Conservation (phyloP, 2,329 filamentous ascomycete genomes). For the Ophiosphaerella korrae region DNA sequence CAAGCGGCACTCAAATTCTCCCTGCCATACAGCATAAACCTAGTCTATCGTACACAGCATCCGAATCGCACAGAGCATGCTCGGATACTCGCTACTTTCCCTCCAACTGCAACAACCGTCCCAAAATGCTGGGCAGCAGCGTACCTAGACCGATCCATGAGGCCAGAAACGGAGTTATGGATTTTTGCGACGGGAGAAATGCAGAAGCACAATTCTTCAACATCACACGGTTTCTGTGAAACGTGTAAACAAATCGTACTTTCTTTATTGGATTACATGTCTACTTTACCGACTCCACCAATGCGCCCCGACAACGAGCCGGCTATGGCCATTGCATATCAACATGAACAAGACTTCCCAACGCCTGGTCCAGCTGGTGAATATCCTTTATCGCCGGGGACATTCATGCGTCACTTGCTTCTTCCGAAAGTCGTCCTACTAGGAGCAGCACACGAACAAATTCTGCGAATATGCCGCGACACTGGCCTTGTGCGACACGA, state of each 20-base stretch:
- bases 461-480: conserved; percentile 29
- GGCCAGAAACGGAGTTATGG: conserved; percentile 69
- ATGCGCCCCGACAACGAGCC: conserved; percentile 31
- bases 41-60: conserved; percentile 69
- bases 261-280: conserved; percentile 34
- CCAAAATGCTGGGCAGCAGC: conserved; percentile 59
- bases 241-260: conserved; percentile 39
- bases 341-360: conserved; percentile 35
- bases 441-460: conserved; percentile 49
- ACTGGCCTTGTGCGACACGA: conserved; percentile 32
- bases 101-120: conserved; percentile 24
- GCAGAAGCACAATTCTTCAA: conserved; percentile 19
- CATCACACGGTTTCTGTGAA: conserved; percentile 21
- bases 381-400: conserved; percentile 24
- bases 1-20: conserved; percentile 56
- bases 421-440: conserved; percentile 49
- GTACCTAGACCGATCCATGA: conserved; percentile 65
- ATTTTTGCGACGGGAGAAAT: conserved; percentile 55
- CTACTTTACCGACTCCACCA: conserved; percentile 31
- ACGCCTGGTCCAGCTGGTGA: conserved; percentile 21
- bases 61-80: conserved; percentile 49
- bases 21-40: conserved; percentile 63
- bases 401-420: conserved; percentile 41
- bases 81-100: conserved; percentile 46
- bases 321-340: conserved; percentile 32